phyloP scores from a whole-genome alignment of 73 alveolate genomes.

The Paramecium bursaria region DNA sequence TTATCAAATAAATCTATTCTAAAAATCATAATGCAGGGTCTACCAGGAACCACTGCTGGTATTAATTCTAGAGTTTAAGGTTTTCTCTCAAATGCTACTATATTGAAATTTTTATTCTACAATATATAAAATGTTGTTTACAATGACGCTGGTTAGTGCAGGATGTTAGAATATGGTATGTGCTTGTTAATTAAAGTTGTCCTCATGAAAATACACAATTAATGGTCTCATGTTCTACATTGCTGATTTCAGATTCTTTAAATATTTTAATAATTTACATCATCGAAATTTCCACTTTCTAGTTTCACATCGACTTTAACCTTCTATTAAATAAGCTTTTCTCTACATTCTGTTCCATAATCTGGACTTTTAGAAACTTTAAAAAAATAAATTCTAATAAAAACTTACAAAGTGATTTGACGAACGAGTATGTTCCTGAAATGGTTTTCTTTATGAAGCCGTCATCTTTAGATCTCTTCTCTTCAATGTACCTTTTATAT shows the following conservation, averaged over 20 bases:
- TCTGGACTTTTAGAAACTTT: slow-evolving; percentile 8
- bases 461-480: slow-evolving; percentile 10
- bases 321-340: neutral
- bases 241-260: neutral
- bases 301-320: neutral
- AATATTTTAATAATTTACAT: too few relatives aligned
- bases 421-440: neutral
- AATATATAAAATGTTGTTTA: neutral
- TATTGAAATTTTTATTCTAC: neutral
- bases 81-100: neutral
- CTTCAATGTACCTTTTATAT: slow-evolving; percentile 13
- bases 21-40: neutral
- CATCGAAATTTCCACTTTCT: slow-evolving; percentile 12
- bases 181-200: neutral
- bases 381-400: neutral
- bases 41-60: neutral
- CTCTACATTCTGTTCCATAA: neutral
- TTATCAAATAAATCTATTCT: slow-evolving; percentile 42
- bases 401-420: neutral
- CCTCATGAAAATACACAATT: slow-evolving; percentile 19
- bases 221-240: slow-evolving; percentile 3
- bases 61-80: neutral
- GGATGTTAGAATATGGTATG: neutral
- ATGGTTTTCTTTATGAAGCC: neutral
- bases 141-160: too few relatives aligned